Percentiles rank a stretch among this genome's conserved stretches.
Conservation (phyloP, 257 asterid genomes). For the Fraxinus americana region DNA sequence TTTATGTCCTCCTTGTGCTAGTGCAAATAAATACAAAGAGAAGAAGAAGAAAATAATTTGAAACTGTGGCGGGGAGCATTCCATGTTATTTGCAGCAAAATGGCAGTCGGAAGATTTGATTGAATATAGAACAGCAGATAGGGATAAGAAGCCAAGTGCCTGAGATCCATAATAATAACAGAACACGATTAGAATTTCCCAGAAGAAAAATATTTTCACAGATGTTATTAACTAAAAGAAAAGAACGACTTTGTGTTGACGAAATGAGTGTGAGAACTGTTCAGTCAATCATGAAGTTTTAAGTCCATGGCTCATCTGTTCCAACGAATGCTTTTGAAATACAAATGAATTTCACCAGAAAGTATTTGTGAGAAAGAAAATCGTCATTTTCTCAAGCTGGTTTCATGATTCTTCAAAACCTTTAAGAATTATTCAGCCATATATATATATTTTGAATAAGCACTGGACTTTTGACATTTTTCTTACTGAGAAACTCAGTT, state of each 20-base stretch:
- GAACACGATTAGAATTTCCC: background rate
- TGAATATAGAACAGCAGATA: constrained; percentile 19
- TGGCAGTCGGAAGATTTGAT: constrained; percentile 12
- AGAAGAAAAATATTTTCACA: background rate
- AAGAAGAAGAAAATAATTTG: constrained; percentile 24
- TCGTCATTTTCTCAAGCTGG: background rate
- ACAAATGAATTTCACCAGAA: background rate
- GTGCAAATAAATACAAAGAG: constrained; percentile 22
- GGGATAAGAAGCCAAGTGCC: constrained; percentile 4
- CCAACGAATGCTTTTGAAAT: background rate
- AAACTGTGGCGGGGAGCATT: constrained; percentile 22
- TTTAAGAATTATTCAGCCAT: background rate
- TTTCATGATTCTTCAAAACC: constrained; percentile 3
- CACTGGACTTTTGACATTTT: background rate
- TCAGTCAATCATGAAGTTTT: too few relatives aligned
- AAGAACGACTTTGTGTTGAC: background rate
- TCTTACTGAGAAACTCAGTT: background rate
- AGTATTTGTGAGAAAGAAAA: background rate
- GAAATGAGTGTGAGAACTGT: too few relatives aligned
- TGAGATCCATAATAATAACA: background rate
- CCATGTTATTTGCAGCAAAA: background rate
- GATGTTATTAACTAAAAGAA: background rate
- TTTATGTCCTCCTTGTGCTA: constrained; percentile 35
- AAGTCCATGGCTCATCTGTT: background rate
- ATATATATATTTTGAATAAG: background rate